Base-by-base conservation (phyloP, 352 stramenopile species). In the Globisporangium megalacanthum region DNA sequence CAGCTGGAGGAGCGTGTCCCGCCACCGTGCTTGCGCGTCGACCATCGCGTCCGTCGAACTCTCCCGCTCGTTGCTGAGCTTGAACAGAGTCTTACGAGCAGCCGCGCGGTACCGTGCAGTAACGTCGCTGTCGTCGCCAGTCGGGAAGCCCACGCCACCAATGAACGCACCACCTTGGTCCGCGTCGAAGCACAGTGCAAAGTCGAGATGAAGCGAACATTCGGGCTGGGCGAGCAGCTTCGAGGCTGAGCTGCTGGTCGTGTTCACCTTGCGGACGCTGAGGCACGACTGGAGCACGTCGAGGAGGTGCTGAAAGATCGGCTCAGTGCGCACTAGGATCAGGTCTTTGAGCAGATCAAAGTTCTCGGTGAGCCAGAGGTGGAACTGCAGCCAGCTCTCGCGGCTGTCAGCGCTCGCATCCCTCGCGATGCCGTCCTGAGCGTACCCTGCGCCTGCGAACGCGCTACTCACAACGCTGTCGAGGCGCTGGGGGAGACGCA, bases 351-450 rank as follows among this genome's bases (percentile, higher is more conserved):
- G 64, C 3, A 87, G 52, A 8, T 75, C 60, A 25, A 70, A 71
- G 44, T 89, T 82, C 20, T 88, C 79, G 1, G 74, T 83, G 11
- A 93, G 62, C 83, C 83, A 93, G n/a, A 79, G 61, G n/a, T 87
- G 78, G 46, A 93, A 93, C 48, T 88, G 74, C 11, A 86, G 65
- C 80, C 80, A 90, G 19, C 70, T 83, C 13, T 90, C 77, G 52
- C 73, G 68, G 29, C 72, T 88, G 33, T 19, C 14, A 48, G 49
- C 33, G 56, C 35, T 42, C 17, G 35, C 36, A 19, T 25, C 57
- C 11, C 33, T 11, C 1, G 6, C 22, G 22, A 22, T 17, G 17
- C 49, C 19, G n/a, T 41, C 8, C 15, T 13, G 3, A 7, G 19
- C n/a, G 31, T 41, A 19, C 25, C 25, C 6, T 13, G 11, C 25